Conservation (phyloP, 495 filamentous ascomycete species). For the Choiromyces venosus region DNA sequence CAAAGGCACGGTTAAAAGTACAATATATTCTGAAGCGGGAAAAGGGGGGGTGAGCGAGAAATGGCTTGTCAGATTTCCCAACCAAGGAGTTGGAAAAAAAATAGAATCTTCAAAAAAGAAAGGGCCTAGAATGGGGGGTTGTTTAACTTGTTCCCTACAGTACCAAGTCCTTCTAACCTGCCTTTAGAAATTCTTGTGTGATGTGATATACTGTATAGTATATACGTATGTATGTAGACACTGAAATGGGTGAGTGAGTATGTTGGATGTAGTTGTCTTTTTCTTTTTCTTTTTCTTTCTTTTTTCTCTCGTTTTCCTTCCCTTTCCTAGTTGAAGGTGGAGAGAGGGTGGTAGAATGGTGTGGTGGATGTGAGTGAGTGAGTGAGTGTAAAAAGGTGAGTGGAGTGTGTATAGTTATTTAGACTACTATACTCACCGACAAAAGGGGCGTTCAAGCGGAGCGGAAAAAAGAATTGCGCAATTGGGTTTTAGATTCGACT, state of each 20-base stretch:
- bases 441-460: not conserved
- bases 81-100: not conserved
- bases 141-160: not conserved
- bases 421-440: not conserved
- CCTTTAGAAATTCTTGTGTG: not conserved
- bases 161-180: not conserved
- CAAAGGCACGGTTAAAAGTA: not conserved
- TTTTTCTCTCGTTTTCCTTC: not conserved
- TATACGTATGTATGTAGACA: not conserved
- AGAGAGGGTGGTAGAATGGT: not conserved
- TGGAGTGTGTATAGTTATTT: not conserved
- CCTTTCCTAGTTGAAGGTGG: not conserved
- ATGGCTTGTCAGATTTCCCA: slow-evolving; percentile 2
- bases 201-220: slow-evolving; percentile 2
- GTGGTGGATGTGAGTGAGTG: not conserved
- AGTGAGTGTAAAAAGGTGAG: not conserved
- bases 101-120: not conserved
- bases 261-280: not conserved
- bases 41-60: not conserved
- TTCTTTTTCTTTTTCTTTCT: not conserved
- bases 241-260: not conserved
- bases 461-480: not conserved
- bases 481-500: not conserved
- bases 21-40: not conserved
- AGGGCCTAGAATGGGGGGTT: not conserved